Base-by-base conservation (phyloP, 805 yeast species). In the Metschnikowia santaceciliae region DNA sequence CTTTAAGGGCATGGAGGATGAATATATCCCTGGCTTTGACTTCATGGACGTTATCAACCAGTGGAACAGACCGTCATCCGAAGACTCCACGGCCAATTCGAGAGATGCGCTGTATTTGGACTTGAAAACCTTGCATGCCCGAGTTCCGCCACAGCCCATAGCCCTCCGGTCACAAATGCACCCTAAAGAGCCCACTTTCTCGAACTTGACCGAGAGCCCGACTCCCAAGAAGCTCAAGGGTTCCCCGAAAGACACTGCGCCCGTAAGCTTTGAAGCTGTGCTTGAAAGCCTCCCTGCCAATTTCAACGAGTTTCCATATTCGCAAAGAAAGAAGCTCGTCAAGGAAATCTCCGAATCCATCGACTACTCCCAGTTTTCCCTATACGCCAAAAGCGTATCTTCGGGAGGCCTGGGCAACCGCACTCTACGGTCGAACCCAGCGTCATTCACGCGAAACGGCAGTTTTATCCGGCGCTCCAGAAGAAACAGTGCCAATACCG, bases 1-100 rank as follows among this genome's bases (percentile, higher is more conserved):
- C 26, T 55, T 61, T 35, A 61, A 51, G 33, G 90, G 89, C 0
- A 70, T 86, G 56, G 86, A 83, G 59, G 92, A 86, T 63, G 94
- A 88, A 61, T 87, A 86, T 59, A 77, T 88, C 14, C 92, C 92
- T 0, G 88, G 84, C 44, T 70, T 87, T 30, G 83, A 83, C 58
- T 84, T 83, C 54, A 70, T 74, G 38, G 75, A 78, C 23, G 65
- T 69, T 60, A 55, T 81, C 1, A 64, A 70, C 46, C 70, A 71
- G 48, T 83, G 87, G 87, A 71, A 71, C 47, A 61, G 82, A 20
- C 88, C 88, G 0, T 32, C 51, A 32, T 32, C 49, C 7, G 55
- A 49, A 11, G 37, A 50, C 10, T 49, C 54, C 19, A 48, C 53
- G 19, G 67, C 69, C 15, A 58, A 56, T 44, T 66, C 72, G 38